Evolutionary conservation across 2,329 filamentous ascomycete species (phyloP).

Genomic region (Trichoderma sp.): DNA sequence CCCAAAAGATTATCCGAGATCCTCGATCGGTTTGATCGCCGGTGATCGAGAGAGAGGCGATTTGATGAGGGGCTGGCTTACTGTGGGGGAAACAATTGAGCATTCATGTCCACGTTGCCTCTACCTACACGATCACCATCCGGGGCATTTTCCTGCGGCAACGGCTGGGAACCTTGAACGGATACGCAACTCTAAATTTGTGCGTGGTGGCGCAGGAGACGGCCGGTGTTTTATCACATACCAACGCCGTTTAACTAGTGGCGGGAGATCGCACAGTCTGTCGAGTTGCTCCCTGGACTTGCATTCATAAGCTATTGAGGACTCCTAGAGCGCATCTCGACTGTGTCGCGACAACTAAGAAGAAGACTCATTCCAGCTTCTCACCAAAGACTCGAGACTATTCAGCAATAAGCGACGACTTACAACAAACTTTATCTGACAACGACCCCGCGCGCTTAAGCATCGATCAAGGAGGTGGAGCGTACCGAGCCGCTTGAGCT

Average conservation of each 20-base stretch:
- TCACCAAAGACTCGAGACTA: background rate
- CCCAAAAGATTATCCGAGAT: background rate
- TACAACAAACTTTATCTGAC: background rate
- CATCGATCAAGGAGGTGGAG: background rate
- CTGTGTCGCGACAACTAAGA: background rate
- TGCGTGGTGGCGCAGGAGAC: background rate
- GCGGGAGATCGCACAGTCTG: background rate
- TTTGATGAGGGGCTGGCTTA: slow-evolving; percentile 8
- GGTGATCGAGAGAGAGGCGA: slow-evolving; percentile 8
- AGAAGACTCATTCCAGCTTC: background rate
- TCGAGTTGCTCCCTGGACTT: background rate
- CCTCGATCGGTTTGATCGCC: slow-evolving; percentile 4
- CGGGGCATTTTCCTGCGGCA: background rate
- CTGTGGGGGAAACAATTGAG: background rate
- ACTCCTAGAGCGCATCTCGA: background rate
- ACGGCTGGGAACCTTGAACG: background rate
- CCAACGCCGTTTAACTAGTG: background rate
- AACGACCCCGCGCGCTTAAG: background rate
- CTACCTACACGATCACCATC: background rate
- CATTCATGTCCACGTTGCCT: background rate
- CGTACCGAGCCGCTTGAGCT: background rate
- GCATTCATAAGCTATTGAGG: background rate
- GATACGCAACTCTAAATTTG: background rate
- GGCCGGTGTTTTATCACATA: background rate
- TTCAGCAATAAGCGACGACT: background rate